Conservation (phyloP, 257 asterid genomes). For the Solanum peruvianum region DNA sequence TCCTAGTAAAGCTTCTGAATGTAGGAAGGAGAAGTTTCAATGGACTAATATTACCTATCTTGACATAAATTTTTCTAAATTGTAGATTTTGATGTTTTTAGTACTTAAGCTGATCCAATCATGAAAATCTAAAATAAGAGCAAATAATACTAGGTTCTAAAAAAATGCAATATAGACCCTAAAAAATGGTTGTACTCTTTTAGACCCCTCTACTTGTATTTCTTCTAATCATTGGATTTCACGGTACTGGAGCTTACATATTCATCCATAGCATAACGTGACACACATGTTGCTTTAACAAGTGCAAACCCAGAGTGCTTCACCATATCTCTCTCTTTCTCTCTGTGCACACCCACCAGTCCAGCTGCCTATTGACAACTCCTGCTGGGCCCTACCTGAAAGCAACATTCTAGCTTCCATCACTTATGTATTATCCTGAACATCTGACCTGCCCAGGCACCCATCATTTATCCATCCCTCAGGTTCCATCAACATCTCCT, state of each 20-base stretch:
- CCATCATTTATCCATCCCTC: neutral
- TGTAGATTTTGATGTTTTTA: neutral
- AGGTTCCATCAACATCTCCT: neutral
- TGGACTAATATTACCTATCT: neutral
- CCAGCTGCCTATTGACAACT: neutral
- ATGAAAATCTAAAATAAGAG: neutral
- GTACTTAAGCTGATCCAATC: neutral
- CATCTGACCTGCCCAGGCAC: neutral
- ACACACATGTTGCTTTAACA: neutral
- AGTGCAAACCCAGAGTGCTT: neutral
- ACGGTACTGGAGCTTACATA: neutral
- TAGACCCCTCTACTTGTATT: neutral
- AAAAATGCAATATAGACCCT: neutral
- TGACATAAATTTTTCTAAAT: neutral
- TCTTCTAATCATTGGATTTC: neutral
- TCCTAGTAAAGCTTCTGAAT: neutral
- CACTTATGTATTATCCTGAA: neutral
- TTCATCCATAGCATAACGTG: neutral
- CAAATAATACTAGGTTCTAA: neutral
- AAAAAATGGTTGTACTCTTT: neutral
- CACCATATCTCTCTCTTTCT: neutral
- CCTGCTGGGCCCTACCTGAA: neutral
- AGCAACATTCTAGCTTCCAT: neutral
- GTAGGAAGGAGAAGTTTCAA: neutral
- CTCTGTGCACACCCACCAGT: neutral